Evolutionary conservation across 2,329 filamentous ascomycete genomes (phyloP).

Genomic region (Teratosphaeria destructans): DNA sequence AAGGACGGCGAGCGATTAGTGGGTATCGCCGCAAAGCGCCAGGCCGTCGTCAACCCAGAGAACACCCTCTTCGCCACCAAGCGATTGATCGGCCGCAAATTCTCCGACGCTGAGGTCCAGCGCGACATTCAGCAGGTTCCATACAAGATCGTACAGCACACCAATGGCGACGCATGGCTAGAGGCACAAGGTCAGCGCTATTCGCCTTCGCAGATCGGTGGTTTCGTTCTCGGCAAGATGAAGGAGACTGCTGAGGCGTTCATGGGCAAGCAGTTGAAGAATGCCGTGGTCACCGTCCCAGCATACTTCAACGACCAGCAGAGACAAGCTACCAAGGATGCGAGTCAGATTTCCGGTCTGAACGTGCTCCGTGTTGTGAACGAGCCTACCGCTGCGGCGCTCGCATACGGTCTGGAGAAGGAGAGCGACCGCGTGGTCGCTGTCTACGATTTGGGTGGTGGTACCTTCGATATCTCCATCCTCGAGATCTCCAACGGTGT

Average conservation of each 20-base stretch:
- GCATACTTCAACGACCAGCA: constrained; percentile 99
- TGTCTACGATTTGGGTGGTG: constrained; percentile 96
- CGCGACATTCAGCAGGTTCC: constrained; percentile 95
- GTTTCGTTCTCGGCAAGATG: constrained; percentile 96
- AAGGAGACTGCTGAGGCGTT: constrained; percentile 96
- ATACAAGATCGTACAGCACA: constrained; percentile 97
- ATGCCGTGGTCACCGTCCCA: constrained; percentile 91
- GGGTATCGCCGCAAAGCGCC: constrained; percentile 94
- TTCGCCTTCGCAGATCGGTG: constrained; percentile 96
- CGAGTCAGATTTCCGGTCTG: constrained; percentile 88
- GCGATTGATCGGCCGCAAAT: constrained; percentile 97
- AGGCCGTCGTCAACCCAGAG: constrained; percentile 96
- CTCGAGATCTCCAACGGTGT: constrained; percentile 96
- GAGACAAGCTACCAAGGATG: constrained; percentile 96
- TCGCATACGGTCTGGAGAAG: constrained; percentile 95
- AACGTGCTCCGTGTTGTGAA: constrained; percentile 97
- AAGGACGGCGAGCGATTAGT: constrained; percentile 93
- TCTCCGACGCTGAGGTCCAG: constrained; percentile 86
- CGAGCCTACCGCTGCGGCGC: constrained; percentile 90
- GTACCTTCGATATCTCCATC: constrained; percentile 98
- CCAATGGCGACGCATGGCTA: constrained; percentile 93
- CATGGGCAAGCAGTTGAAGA: constrained; percentile 82
- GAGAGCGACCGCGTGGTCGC: constrained; percentile 80
- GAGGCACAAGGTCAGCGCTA: constrained; percentile 89
- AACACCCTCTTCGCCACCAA: constrained; percentile 98